Evolutionary conservation across 2,329 filamentous ascomycete genomes (phyloP).

Genomic region (Dryadomyces sulphureus): DNA sequence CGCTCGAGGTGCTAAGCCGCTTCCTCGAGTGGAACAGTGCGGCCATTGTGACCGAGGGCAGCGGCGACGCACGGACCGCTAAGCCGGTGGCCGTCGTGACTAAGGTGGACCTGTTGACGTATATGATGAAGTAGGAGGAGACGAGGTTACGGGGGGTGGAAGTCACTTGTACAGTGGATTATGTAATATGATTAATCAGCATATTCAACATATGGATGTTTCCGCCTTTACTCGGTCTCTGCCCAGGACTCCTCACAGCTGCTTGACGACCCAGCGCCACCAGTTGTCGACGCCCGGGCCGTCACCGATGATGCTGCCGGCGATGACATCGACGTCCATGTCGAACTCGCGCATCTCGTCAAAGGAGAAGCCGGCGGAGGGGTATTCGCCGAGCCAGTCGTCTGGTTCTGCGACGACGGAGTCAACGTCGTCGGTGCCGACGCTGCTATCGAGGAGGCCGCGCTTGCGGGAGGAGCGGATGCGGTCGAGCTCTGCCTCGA

Average conservation of each 20-base stretch:
- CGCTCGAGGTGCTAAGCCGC: constrained; percentile 65
- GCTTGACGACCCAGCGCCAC: constrained; percentile 80
- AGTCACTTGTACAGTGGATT: too few relatives aligned
- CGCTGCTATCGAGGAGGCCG: constrained; percentile 68
- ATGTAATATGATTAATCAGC: too few relatives aligned
- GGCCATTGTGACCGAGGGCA: constrained; percentile 76
- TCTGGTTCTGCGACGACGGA: constrained; percentile 45
- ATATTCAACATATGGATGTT: neutral
- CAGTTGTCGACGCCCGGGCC: constrained; percentile 64
- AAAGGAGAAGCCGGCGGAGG: constrained; percentile 65
- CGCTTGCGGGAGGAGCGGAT: constrained; percentile 65
- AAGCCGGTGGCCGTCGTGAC: constrained; percentile 86
- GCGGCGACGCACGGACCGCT: constrained; percentile 34
- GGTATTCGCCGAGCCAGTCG: constrained; percentile 70
- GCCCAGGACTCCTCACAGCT: constrained; percentile 38
- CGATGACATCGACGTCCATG: constrained; percentile 60
- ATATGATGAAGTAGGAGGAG: constrained; percentile 55
- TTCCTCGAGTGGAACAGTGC: constrained; percentile 99
- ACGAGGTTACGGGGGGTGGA: too few relatives aligned
- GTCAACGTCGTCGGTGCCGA: constrained; percentile 43
- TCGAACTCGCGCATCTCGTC: constrained; percentile 71
- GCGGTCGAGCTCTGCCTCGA: constrained; percentile 70
- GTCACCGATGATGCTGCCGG: constrained; percentile 54
- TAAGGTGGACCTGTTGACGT: constrained; percentile 89
- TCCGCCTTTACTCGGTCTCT: neutral